Evolutionary conservation across 305 asterid genomes (phyloP).

Genomic region (Solanum hybrid): DNA sequence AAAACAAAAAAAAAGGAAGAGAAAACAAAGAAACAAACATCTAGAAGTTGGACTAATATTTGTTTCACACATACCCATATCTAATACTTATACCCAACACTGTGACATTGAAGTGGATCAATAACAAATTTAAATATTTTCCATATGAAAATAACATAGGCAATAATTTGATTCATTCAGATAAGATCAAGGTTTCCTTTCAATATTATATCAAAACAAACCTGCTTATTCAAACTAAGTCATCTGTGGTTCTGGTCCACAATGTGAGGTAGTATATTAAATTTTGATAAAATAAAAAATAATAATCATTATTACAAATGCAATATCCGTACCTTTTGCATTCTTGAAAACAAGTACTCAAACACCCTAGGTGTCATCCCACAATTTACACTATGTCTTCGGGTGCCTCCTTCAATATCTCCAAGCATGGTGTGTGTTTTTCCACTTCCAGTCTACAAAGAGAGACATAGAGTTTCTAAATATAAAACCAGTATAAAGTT

Average conservation of each 20-base stretch:
- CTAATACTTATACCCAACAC: neutral
- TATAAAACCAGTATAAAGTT: neutral
- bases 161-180: neutral
- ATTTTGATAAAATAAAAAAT: neutral
- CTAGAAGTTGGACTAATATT: neutral
- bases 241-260: neutral
- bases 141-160: neutral
- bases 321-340: constrained; percentile 53
- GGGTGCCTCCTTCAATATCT: constrained; percentile 88
- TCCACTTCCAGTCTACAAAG: constrained; percentile 89
- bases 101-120: neutral
- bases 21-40: neutral
- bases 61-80: neutral
- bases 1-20: neutral
- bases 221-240: neutral
- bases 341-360: constrained; percentile 88
- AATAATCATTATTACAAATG: neutral
- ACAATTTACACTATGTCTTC: constrained; percentile 85
- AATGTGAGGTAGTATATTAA: neutral
- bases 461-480: neutral
- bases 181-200: neutral
- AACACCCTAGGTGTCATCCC: constrained; percentile 98
- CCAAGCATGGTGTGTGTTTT: constrained; percentile 99
- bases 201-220: neutral
- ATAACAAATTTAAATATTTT: neutral